phyloP scores from a whole-genome alignment of 1,139 yeast genomes.

The Geotrichum carabidarum region DNA sequence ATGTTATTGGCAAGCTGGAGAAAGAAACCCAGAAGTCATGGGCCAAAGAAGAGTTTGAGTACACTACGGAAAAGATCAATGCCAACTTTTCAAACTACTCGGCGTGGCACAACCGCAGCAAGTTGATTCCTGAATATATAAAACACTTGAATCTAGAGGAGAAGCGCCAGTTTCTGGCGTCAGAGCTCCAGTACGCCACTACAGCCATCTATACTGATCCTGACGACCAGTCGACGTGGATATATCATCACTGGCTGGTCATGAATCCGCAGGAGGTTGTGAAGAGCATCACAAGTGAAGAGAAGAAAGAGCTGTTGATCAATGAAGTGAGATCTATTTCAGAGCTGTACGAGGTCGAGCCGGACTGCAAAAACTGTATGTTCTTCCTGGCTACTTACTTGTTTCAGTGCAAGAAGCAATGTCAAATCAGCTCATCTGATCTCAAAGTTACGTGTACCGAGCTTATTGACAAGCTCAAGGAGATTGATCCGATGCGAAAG shows the following conservation, averaged over 20 bases:
- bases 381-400: slow-evolving; percentile 33
- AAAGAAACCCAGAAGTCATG: slow-evolving; percentile 31
- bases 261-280: slow-evolving; percentile 48
- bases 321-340: slow-evolving; percentile 33
- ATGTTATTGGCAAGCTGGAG: slow-evolving; percentile 55
- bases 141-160: slow-evolving; percentile 20
- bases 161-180: slow-evolving; percentile 42
- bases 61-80: slow-evolving; percentile 73
- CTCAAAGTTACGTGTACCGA: slow-evolving; percentile 22
- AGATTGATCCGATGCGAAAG: slow-evolving; percentile 65
- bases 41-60: slow-evolving; percentile 57
- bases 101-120: slow-evolving; percentile 91
- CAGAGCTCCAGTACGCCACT: slow-evolving; percentile 64
- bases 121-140: slow-evolving; percentile 55
- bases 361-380: slow-evolving; percentile 39
- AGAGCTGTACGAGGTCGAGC: slow-evolving; percentile 40
- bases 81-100: slow-evolving; percentile 85
- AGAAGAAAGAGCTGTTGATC: slow-evolving; percentile 27
- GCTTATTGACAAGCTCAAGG: slow-evolving; percentile 44
- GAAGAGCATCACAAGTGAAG: slow-evolving; percentile 26
- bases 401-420: slow-evolving; percentile 7
- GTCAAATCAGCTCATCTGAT: slow-evolving; percentile 6
- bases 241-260: slow-evolving; percentile 77
- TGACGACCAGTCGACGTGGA: slow-evolving; percentile 91
- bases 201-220: slow-evolving; percentile 91